phyloP scores from a whole-genome alignment of 495 filamentous ascomycete species.

The Aspergillus diversus region DNA sequence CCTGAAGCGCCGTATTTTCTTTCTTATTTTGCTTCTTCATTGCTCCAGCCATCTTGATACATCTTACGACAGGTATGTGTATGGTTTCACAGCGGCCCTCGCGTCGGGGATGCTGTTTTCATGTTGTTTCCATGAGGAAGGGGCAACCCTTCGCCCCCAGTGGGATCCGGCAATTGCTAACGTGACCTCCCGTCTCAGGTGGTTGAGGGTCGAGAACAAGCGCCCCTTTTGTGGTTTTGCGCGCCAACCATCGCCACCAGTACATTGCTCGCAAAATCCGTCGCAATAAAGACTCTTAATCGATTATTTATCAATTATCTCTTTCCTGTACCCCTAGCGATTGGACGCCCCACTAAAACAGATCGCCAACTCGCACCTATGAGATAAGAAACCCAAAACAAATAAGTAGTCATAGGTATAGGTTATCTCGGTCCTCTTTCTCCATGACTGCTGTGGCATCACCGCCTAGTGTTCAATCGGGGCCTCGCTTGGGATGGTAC shows the following conservation, averaged over 20 bases:
- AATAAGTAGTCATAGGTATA: constrained; percentile 3
- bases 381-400: constrained; percentile 21
- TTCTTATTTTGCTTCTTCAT: constrained; percentile 6
- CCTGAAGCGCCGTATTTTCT: constrained; percentile 25
- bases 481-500: constrained; percentile 64
- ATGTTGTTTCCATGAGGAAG: constrained; percentile 7
- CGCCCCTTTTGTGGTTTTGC: constrained; percentile 9
- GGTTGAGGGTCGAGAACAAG: constrained; percentile 15
- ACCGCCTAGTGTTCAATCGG: constrained; percentile 83
- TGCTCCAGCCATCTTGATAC: constrained; percentile 10
- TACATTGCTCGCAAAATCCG: background rate
- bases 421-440: constrained; percentile 38
- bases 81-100: background rate
- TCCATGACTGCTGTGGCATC: constrained; percentile 97
- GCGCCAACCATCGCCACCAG: constrained; percentile 19
- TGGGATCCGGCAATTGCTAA: constrained; percentile 27
- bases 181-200: constrained; percentile 28
- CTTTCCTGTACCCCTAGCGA: background rate
- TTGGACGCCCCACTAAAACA: constrained; percentile 11
- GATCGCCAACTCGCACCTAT: constrained; percentile 27
- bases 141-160: constrained; percentile 17
- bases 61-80: constrained; percentile 18
- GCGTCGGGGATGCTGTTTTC: background rate
- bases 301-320: constrained; percentile 7
- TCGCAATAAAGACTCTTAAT: constrained; percentile 15